A percentile compares a stretch with the other conserved stretches of the same genome.
phyloP scores from a whole-genome alignment of 2,329 filamentous ascomycete species.

The Chaetothyriales sp. region DNA sequence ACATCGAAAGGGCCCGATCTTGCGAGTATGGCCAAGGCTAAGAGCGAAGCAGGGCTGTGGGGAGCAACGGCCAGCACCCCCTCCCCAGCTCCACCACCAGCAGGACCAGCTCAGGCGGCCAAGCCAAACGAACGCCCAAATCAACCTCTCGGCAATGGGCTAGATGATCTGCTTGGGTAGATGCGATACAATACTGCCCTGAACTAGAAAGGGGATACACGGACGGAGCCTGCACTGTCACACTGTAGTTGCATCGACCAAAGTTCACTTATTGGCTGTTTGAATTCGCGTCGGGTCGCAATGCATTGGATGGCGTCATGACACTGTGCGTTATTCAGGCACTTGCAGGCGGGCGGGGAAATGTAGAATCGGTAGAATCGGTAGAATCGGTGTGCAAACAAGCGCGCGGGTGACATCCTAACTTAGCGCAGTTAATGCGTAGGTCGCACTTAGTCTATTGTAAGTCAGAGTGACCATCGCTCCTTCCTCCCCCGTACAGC shows the following conservation, averaged over 20 bases:
- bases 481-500: no score
- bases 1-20: constrained; percentile 59
- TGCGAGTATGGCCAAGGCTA: constrained; percentile 93
- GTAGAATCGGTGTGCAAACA: no score
- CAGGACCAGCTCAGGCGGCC: constrained; percentile 25
- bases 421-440: no score
- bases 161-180: constrained; percentile 34
- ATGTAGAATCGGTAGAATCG: no score
- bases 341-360: no score
- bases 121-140: constrained; percentile 21
- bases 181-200: not conserved
- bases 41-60: constrained; percentile 90
- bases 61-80: constrained; percentile 47
- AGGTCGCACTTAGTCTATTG: no score
- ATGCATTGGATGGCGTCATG: no score
- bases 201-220: not conserved
- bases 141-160: constrained; percentile 21
- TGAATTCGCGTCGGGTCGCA: not conserved
- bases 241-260: no score
- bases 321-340: no score
- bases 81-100: constrained; percentile 33
- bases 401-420: no score
- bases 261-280: not conserved
- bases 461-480: no score
- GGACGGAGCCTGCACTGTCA: not conserved